phyloP scores from a whole-genome alignment of 441 rosid genomes.

The Iberis amara region DNA sequence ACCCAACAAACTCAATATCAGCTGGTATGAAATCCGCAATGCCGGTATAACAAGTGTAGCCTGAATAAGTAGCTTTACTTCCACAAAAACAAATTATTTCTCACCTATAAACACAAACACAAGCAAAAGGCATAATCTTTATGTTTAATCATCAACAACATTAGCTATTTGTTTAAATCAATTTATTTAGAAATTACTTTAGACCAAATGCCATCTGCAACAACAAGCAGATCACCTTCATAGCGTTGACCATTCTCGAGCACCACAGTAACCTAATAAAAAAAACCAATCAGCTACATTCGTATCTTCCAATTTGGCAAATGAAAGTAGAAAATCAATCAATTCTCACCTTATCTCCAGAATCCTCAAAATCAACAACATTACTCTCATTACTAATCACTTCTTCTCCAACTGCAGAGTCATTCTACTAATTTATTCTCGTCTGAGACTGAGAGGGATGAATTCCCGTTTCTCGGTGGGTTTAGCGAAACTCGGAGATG shows the following conservation, averaged over 20 bases:
- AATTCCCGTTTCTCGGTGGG: conserved; percentile 35
- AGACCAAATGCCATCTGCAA: conserved; percentile 94
- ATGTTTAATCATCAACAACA: neutral
- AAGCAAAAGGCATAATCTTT: neutral
- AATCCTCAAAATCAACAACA: conserved; percentile 73
- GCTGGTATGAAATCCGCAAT: conserved; percentile 89
- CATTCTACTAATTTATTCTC: conserved; percentile 77
- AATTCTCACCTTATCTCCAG: conserved; percentile 62
- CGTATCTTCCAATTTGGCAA: neutral
- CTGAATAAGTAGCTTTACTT: conserved; percentile 68
- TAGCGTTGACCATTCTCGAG: conserved; percentile 69
- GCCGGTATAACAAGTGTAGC: conserved; percentile 88
- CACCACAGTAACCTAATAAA: conserved; percentile 57
- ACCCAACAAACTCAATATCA: conserved; percentile 89
- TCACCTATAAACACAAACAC: conserved; percentile 49
- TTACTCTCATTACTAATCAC: conserved; percentile 66
- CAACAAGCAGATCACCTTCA: conserved; percentile 85
- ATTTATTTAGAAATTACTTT: conserved; percentile 41
- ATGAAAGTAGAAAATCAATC: neutral
- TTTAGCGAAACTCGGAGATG: conserved; percentile 32
- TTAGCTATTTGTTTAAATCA: neutral
- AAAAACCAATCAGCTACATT: conserved; percentile 5
- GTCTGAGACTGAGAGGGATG: conserved; percentile 32
- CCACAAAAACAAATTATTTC: conserved; percentile 70
- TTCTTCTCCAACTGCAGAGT: conserved; percentile 85